phyloP scores from a whole-genome alignment of 805 yeast genomes.

The Monosporozyma servazzii region DNA sequence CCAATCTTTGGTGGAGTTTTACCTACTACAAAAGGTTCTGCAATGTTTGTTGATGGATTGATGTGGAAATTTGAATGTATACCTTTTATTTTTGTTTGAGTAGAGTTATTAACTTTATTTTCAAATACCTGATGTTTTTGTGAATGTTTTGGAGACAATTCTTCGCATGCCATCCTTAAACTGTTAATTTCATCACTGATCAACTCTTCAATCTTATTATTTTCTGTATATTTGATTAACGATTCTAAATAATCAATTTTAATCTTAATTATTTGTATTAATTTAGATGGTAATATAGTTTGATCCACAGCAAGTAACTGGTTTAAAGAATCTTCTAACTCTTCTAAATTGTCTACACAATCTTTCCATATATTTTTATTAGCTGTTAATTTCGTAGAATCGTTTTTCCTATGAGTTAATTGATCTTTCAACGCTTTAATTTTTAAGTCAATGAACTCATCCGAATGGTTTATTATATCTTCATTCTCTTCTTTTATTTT shows the following conservation, averaged over 20 bases:
- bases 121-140: not conserved
- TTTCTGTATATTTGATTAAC: constrained; percentile 3
- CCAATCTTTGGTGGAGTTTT: constrained; percentile 28
- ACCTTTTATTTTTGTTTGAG: not conserved
- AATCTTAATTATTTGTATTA: not conserved
- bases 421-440: constrained; percentile 16
- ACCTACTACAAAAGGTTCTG: constrained; percentile 10
- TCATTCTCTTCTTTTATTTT: constrained; percentile 8
- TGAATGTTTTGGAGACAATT: constrained; percentile 5
- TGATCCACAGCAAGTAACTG: not conserved
- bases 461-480: constrained; percentile 15
- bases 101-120: not conserved
- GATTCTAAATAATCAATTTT: constrained; percentile 3
- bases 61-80: not conserved
- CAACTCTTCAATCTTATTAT: constrained; percentile 5
- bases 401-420: constrained; percentile 18
- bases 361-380: constrained; percentile 20
- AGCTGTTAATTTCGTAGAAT: constrained; percentile 9
- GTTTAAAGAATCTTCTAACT: constrained; percentile 15
- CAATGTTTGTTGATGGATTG: constrained; percentile 7
- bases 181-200: constrained; percentile 15
- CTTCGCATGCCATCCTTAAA: constrained; percentile 17
- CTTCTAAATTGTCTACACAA: constrained; percentile 11
- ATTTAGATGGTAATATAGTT: not conserved
- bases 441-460: constrained; percentile 21